phyloP scores from a whole-genome alignment of 78 protist species.

The Paratrimastix pyriformis region DNA sequence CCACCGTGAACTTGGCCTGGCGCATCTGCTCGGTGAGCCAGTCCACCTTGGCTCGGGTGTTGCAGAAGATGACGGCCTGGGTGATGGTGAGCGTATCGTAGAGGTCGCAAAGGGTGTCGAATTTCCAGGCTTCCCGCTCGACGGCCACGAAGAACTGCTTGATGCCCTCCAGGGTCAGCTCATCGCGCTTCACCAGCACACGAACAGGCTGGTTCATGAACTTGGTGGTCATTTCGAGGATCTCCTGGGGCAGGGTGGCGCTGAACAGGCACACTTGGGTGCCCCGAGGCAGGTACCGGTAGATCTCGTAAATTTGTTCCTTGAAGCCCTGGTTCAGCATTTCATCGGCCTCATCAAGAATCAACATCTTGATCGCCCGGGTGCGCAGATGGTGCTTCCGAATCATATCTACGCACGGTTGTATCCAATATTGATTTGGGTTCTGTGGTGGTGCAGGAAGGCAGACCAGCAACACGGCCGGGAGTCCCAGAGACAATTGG shows the following conservation, averaged over 20 bases:
- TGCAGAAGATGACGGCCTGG: constrained; percentile 92
- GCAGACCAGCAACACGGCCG: constrained; percentile 65
- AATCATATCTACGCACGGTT: constrained; percentile 39
- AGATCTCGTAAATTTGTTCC: constrained; percentile 47
- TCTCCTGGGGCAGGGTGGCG: constrained; percentile 54
- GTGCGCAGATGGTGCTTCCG: constrained; percentile 27
- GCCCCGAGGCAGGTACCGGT: constrained; percentile 46
- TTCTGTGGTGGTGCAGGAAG: not conserved
- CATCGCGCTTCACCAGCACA: constrained; percentile 96
- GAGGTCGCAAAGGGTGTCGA: constrained; percentile 96
- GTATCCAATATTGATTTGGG: not conserved
- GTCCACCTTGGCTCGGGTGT: constrained; percentile 80
- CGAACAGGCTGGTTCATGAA: constrained; percentile 87
- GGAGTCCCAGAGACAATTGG: constrained; percentile 94
- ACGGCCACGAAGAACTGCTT: constrained; percentile 88
- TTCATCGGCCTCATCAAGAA: constrained; percentile 99
- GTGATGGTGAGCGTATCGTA: constrained; percentile 92
- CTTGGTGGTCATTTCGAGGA: constrained; percentile 75
- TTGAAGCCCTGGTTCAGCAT: constrained; percentile 82
- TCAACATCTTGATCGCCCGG: constrained; percentile 67
- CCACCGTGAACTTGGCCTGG: constrained; percentile 77
- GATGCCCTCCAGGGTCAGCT: constrained; percentile 90
- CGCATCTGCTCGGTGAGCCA: constrained; percentile 75
- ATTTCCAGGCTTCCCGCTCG: constrained; percentile 96
- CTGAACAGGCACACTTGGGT: constrained; percentile 44